Conservation (phyloP, 2,329 filamentous ascomycete genomes). For the Xylariales sp. region DNA sequence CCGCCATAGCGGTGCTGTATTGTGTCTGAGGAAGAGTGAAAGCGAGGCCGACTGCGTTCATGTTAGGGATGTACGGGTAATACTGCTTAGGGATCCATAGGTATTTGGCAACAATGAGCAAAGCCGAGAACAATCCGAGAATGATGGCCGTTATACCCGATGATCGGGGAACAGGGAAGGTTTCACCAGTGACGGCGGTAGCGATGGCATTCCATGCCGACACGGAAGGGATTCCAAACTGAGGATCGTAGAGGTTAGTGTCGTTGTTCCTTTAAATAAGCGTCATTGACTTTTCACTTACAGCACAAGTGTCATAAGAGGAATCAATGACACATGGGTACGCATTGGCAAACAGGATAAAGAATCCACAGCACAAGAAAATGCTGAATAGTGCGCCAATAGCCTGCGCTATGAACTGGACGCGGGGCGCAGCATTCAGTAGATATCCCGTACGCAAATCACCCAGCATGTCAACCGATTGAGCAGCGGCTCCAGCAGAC, state of each 20-base stretch:
- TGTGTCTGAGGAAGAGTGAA: conserved; percentile 54
- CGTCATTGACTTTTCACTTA: no score
- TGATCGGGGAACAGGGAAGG: conserved; percentile 47
- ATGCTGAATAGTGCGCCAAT: conserved; percentile 60
- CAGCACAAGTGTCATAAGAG: no score
- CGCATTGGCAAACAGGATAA: conserved; percentile 62
- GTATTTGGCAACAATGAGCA: conserved; percentile 44
- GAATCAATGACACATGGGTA: conserved; percentile 56
- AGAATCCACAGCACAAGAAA: conserved; percentile 63
- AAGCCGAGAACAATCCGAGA: conserved; percentile 46
- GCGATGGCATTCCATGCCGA: conserved; percentile 64
- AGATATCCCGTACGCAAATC: conserved; percentile 68
- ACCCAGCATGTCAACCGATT: conserved; percentile 48
- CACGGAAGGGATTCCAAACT: no score
- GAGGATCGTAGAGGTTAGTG: no score
- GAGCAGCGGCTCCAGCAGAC: conserved; percentile 51
- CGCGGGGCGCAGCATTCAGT: conserved; percentile 57
- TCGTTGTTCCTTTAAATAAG: no score
- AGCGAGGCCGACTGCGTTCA: conserved; percentile 55
- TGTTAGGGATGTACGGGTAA: conserved; percentile 54
- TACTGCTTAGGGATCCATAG: conserved; percentile 42
- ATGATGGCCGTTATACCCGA: conserved; percentile 55
- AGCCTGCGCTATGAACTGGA: conserved; percentile 64
- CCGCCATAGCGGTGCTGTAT: conserved; percentile 54
- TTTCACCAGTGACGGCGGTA: conserved; percentile 53